A percentile compares a stretch with the other conserved stretches of the same genome.
Conservation (phyloP, 768 basidiomycete genomes). For the Pleurotus djamor region DNA sequence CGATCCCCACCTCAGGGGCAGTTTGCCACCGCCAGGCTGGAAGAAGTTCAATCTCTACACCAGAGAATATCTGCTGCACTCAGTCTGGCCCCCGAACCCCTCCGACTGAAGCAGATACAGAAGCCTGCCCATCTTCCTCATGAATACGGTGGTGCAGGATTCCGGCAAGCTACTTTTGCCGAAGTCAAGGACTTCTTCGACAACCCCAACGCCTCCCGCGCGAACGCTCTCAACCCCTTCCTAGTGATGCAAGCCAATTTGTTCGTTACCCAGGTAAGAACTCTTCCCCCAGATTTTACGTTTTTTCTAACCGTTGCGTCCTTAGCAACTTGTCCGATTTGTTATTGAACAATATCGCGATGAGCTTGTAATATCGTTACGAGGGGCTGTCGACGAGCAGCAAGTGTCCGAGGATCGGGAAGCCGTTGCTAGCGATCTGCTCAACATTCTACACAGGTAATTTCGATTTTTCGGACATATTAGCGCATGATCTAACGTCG, state of each 20-base stretch:
- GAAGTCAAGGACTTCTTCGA: slow-evolving; percentile 92
- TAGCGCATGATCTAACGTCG: slow-evolving; percentile 5
- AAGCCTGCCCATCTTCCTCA: slow-evolving; percentile 46
- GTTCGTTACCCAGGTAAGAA: slow-evolving; percentile 83
- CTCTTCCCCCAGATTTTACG: background rate
- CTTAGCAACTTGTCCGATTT: slow-evolving; percentile 88
- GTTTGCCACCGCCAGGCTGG: slow-evolving; percentile 79
- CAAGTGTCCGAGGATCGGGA: slow-evolving; percentile 74
- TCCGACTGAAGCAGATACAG: slow-evolving; percentile 63
- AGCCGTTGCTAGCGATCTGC: slow-evolving; percentile 82
- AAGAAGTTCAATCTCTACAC: slow-evolving; percentile 83
- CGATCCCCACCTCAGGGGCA: slow-evolving; percentile 83
- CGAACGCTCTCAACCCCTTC: slow-evolving; percentile 85
- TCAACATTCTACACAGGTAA: slow-evolving; percentile 83
- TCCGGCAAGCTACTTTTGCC: slow-evolving; percentile 80
- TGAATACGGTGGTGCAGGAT: slow-evolving; percentile 69
- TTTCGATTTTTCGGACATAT: slow-evolving; percentile 7
- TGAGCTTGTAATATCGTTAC: slow-evolving; percentile 71
- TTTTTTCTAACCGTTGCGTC: slow-evolving; percentile 1
- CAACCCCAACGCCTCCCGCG: slow-evolving; percentile 84
- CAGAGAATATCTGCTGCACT: slow-evolving; percentile 73
- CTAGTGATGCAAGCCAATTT: slow-evolving; percentile 92
- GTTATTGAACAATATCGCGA: slow-evolving; percentile 92
- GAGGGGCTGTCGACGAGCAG: slow-evolving; percentile 61
- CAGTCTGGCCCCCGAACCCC: slow-evolving; percentile 71